A percentile compares a stretch with the other conserved stretches of the same genome.
phyloP scores from a whole-genome alignment of 129 eudicot species.

The Silybum marianum region DNA sequence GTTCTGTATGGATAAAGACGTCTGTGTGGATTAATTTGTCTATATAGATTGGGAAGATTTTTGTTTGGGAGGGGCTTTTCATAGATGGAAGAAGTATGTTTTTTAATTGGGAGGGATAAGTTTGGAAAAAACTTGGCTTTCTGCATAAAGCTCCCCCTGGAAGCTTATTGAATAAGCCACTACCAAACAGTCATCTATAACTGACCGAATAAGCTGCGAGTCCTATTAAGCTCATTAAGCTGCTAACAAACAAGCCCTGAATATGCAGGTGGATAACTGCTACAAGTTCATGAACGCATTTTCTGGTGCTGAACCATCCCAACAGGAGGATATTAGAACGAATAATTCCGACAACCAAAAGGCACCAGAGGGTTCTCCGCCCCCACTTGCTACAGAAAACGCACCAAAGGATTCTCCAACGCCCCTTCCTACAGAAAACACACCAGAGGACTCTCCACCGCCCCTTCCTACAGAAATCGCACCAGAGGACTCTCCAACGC shows the following conservation, averaged over 20 bases:
- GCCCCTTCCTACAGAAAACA: conserved; percentile 4
- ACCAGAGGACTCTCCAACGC: conserved; percentile 25
- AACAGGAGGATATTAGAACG: conserved; percentile 24
- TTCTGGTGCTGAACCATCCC: conserved; percentile 27
- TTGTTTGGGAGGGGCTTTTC: too few species aligned
- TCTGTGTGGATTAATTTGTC: too few species aligned
- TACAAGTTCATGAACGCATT: conserved; percentile 36
- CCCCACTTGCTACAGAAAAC: conserved; percentile 12
- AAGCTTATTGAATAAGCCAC: not conserved
- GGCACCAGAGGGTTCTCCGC: conserved; percentile 5
- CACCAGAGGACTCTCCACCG: conserved; percentile 6
- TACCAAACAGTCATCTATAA: not conserved
- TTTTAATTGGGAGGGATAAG: too few species aligned
- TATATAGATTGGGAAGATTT: too few species aligned
- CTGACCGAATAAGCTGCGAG: not conserved
- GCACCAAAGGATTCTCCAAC: conserved; percentile 30
- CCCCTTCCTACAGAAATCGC: conserved; percentile 22
- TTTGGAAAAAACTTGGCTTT: not conserved
- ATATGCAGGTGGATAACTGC: conserved; percentile 46
- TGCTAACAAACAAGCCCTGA: not conserved
- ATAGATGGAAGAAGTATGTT: too few species aligned
- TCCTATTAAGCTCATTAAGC: not conserved
- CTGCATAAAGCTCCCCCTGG: not conserved
- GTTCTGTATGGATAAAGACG: too few species aligned
- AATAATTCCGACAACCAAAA: not conserved